Conservation (phyloP, 208 protist genomes). For the Trichomonas vaginalis region DNA sequence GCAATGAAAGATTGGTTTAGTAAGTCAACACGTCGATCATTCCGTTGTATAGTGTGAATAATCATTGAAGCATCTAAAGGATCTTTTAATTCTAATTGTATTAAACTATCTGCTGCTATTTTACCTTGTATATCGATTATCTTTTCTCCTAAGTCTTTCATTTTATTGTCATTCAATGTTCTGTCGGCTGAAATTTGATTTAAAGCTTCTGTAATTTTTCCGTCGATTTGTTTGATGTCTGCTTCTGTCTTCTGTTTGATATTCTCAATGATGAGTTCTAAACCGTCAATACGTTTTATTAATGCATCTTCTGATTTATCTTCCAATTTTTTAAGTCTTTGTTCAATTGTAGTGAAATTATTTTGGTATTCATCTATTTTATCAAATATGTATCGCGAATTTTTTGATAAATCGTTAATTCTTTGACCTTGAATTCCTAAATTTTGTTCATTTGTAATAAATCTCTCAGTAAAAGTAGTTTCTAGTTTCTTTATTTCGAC, state of each 20-base stretch:
- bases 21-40: not conserved
- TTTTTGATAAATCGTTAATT: not conserved
- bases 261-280: not conserved
- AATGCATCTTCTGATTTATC: not conserved
- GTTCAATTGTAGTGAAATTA: not conserved
- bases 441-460: not conserved
- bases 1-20: not conserved
- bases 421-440: not conserved
- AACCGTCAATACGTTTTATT: not conserved
- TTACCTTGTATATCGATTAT: not conserved
- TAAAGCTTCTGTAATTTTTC: not conserved
- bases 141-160: not conserved
- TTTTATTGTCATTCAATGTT: not conserved
- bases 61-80: not conserved
- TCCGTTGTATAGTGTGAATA: not conserved
- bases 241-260: not conserved
- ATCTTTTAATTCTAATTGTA: not conserved
- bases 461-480: not conserved
- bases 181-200: not conserved
- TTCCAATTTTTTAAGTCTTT: not conserved
- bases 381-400: not conserved
- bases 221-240: not conserved
- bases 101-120: not conserved
- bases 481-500: not conserved
- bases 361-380: not conserved